Evolutionary conservation across 352 stramenopile species (phyloP), one percentile per base, ranked within the genome.

Genomic region (Thraustotheca clavata): DNA sequence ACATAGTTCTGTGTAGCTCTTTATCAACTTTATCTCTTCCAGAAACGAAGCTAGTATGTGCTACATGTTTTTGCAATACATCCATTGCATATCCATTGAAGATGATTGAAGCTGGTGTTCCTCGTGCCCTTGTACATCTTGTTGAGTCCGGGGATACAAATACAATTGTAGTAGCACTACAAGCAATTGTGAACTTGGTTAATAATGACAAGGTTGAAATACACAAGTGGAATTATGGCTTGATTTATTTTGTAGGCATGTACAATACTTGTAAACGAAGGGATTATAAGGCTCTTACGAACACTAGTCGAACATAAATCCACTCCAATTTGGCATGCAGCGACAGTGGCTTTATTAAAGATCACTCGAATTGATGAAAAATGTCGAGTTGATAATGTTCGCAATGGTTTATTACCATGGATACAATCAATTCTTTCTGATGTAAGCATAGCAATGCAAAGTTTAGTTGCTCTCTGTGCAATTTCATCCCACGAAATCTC

Each of bases 41-140:
- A 1, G 79, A 88, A 46, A 77, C 79, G 12, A 74, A 73, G 36
- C 72, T 74, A 5, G 80, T 76, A 4, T 91, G 83, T 38, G 83
- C 80, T 0, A 72, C 87, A 9, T 88, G 77, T n/a, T 62, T 91
- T 18, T 91, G 83, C 67, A 91, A 90, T 71, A 69, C 90, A 36
- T 85, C 80, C 20, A 75, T 72, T 3, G 63, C 85, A 27, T 62
- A 62, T 31, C 54, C 54, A 22, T 55, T 74, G 1, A 74, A 63
- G 39, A 89, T 89, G 70, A 67, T 89, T 16, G 80, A 91, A 46
- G 79, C 83, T 32, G 80, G 80, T 0, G 83, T 79, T 1, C 79
- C 83, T 4, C 70, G 77, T 18, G 79, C 82, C 1, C 72, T 91
- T 14, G 71, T 88, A 22, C 70, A 88, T 11, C 40, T 91, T 11